Evolutionary conservation across 176 grass and related monocot genomes (phyloP).

Genomic region (Carex parvula): DNA sequence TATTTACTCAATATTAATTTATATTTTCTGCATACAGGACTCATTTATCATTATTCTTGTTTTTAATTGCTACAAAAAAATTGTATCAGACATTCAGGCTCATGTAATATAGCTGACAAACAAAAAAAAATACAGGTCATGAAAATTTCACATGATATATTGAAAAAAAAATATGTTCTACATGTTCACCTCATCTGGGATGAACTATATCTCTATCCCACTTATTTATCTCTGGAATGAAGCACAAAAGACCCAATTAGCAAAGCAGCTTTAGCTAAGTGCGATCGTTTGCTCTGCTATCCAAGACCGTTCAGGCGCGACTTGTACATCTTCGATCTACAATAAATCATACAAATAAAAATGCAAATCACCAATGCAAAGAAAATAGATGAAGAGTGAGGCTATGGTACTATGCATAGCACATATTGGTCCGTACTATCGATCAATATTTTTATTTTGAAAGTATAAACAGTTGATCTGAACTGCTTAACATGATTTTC

Average conservation of each 20-base stretch:
- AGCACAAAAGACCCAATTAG: neutral
- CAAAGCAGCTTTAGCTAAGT: slow-evolving; percentile 31
- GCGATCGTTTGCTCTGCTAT: slow-evolving; percentile 59
- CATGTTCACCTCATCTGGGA: neutral
- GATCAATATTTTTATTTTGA: too few species aligned
- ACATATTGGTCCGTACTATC: too few species aligned
- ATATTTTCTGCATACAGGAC: neutral
- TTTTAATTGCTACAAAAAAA: neutral
- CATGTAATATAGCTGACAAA: neutral
- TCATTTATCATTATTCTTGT: neutral
- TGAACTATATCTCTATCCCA: neutral
- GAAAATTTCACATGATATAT: neutral
- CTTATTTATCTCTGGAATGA: slow-evolving; percentile 9
- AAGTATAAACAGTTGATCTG: too few species aligned
- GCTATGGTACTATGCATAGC: too few species aligned
- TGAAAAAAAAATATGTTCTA: neutral
- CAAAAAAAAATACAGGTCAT: neutral
- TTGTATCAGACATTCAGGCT: neutral
- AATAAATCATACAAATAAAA: slow-evolving; percentile 13
- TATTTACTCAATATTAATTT: too few species aligned
- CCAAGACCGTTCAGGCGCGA: slow-evolving; percentile 69
- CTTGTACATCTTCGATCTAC: slow-evolving; percentile 55
- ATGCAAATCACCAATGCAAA: slow-evolving; percentile 26
- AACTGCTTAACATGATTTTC: too few species aligned
- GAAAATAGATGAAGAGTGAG: neutral